These are phyloP conservation scores for Astrocystis sublimbata DNA, from an alignment of 495 filamentous ascomycete species.

Conservation along the genomic window DNA sequence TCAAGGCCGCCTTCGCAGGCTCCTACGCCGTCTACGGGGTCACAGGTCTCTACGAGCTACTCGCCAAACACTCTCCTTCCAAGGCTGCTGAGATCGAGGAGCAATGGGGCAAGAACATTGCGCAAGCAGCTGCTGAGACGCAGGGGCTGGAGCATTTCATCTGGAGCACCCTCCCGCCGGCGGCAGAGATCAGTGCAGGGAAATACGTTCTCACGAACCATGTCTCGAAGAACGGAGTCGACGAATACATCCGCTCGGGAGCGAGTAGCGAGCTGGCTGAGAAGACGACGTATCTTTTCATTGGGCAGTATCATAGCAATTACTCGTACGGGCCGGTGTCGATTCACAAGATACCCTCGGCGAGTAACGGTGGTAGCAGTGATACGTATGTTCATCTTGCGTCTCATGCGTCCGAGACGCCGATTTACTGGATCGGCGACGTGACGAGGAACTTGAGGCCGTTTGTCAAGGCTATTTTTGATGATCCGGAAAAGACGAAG, in stretches of 20 bases:
- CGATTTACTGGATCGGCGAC: conserved; percentile 42
- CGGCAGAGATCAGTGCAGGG: conserved; percentile 24
- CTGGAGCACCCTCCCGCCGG: conserved; percentile 47
- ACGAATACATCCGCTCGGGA: conserved; percentile 37
- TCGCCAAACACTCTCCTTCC: conserved; percentile 27
- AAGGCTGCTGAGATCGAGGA: conserved; percentile 40
- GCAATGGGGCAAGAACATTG: conserved; percentile 51
- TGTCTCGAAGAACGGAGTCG: conserved; percentile 37
- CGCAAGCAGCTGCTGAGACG: conserved; percentile 40
- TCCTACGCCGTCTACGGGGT: conserved; percentile 57
- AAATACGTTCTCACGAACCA: conserved; percentile 34
- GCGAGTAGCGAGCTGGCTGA: conserved; percentile 21
- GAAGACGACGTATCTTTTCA: conserved; percentile 41
- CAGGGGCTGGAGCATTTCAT: conserved; percentile 46
- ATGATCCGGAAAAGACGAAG: conserved; percentile 35
- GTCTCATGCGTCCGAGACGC: conserved; percentile 30
- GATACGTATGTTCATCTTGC: conserved; percentile 39
- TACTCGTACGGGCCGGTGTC: conserved; percentile 5
- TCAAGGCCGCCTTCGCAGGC: conserved; percentile 52
- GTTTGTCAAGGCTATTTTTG: conserved; percentile 43
- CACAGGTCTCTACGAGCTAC: conserved; percentile 55
- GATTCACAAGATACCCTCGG: conserved; percentile 24
- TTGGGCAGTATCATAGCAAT: conserved; percentile 28
- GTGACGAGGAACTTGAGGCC: conserved; percentile 37
- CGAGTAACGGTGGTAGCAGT: too few species aligned